Evolutionary conservation across 169 alveolate species (phyloP).

Genomic region (Cryptosporidium ubiquitum): DNA sequence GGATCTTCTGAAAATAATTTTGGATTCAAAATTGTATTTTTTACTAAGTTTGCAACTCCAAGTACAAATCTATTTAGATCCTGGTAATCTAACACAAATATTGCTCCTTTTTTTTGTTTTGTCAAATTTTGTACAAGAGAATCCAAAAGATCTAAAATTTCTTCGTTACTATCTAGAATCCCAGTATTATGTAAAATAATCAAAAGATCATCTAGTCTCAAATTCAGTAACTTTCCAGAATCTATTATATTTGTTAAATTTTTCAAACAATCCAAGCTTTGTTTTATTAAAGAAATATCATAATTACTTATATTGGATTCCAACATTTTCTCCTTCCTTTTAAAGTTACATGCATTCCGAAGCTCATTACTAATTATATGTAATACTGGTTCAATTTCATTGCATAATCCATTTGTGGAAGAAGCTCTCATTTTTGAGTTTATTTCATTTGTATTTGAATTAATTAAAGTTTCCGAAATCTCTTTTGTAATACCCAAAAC

Average conservation of each 20-base stretch:
- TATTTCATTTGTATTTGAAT: neutral
- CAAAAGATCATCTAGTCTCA: constrained; percentile 36
- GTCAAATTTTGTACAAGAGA: constrained; percentile 24
- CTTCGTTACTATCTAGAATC: constrained; percentile 8
- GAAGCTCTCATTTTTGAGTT: constrained; percentile 30
- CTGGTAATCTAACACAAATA: constrained; percentile 2
- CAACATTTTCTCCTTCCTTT: neutral
- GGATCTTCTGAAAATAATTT: neutral
- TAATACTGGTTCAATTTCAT: constrained; percentile 24
- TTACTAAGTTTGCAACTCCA: constrained; percentile 23
- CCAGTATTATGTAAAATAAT: neutral
- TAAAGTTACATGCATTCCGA: neutral
- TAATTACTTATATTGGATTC: too few relatives aligned
- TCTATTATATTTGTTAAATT: constrained; percentile 30
- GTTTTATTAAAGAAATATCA: constrained; percentile 5
- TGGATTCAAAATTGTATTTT: neutral
- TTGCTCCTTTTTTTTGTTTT: constrained; percentile 16
- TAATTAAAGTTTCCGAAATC: constrained; percentile 12
- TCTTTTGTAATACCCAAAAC: constrained; percentile 40
- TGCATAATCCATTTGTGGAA: constrained; percentile 20
- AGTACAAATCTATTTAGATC: constrained; percentile 26
- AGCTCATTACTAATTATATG: constrained; percentile 6
- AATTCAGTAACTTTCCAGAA: constrained; percentile 7
- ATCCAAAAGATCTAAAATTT: constrained; percentile 22
- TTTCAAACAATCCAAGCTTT: constrained; percentile 10